A percentile compares a stretch with the other conserved stretches of the same genome.
These are phyloP conservation scores for Solanum dulcamara DNA, from an alignment of 257 asterid genomes.

Conservation along the genomic window DNA sequence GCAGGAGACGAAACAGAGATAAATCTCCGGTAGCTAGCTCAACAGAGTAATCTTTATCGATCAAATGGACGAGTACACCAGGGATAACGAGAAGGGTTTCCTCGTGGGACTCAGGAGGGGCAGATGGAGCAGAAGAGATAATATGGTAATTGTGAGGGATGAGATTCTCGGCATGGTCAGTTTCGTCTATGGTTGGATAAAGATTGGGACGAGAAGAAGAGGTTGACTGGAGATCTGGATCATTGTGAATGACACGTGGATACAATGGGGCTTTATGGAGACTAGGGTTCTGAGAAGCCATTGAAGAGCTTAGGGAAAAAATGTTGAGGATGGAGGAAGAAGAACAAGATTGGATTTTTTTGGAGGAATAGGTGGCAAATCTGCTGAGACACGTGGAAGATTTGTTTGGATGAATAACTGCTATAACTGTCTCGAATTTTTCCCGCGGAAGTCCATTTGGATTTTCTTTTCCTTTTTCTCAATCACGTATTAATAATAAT, in stretches of 20 bases:
- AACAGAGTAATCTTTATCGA: conserved; percentile 72
- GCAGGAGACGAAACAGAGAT: conserved; percentile 37
- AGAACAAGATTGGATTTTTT: neutral
- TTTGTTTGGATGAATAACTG: neutral
- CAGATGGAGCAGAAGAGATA: conserved; percentile 31
- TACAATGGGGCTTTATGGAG: conserved; percentile 40
- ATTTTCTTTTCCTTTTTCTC: too few relatives aligned
- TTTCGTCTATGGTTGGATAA: conserved; percentile 19
- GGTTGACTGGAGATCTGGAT: conserved; percentile 17
- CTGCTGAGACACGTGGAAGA: neutral
- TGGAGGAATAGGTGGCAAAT: neutral
- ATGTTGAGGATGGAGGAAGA: neutral
- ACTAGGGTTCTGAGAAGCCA: conserved; percentile 44
- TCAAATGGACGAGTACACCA: conserved; percentile 75
- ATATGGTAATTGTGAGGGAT: conserved; percentile 22
- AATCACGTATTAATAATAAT: too few relatives aligned
- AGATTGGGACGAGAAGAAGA: conserved; percentile 21
- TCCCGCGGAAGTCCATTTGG: neutral
- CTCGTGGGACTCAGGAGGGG: conserved; percentile 47
- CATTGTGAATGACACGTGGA: conserved; percentile 27
- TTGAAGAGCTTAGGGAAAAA: conserved; percentile 4
- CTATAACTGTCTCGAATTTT: neutral
- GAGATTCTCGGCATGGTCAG: conserved; percentile 42
- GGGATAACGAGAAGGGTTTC: conserved; percentile 48
- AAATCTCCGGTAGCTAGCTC: conserved; percentile 93